These are phyloP conservation scores for Themeda triandra DNA, from an alignment of 176 grass and related monocot genomes.

Conservation along the genomic window DNA sequence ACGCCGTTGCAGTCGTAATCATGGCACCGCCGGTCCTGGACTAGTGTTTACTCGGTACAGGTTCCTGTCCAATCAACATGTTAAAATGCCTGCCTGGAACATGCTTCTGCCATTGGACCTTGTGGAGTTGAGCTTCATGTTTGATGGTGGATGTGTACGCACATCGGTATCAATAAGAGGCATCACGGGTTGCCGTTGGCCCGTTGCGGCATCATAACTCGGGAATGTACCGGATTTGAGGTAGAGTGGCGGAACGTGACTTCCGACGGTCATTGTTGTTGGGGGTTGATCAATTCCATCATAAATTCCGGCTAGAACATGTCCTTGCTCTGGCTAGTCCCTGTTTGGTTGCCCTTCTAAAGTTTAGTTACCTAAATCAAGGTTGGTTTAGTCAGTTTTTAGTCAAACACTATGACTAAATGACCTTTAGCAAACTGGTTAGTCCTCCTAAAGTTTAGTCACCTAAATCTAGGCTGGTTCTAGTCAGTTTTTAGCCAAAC, in stretches of 20 bases:
- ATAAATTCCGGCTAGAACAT: neutral
- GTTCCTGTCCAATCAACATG: conserved; percentile 18
- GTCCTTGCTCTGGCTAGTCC: too few relatives aligned
- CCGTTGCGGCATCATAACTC: neutral
- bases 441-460: too few relatives aligned
- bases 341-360: too few relatives aligned
- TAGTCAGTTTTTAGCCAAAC: too few relatives aligned
- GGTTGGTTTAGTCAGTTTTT: too few relatives aligned
- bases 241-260: neutral
- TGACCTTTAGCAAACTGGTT: too few relatives aligned
- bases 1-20: conserved; percentile 7
- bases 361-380: too few relatives aligned
- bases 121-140: neutral
- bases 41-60: conserved; percentile 19
- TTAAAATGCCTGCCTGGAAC: neutral
- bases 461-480: too few relatives aligned
- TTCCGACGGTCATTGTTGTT: conserved; percentile 20
- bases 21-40: conserved; percentile 13
- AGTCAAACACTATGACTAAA: too few relatives aligned
- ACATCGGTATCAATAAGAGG: conserved; percentile 5
- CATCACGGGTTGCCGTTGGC: conserved; percentile 12
- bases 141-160: conserved; percentile 3
- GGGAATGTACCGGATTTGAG: conserved; percentile 21
- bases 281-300: conserved; percentile 31
- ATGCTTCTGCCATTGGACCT: neutral